Conservation (phyloP, 306 rosid genomes). For the Vigna reflexopilosa region DNA sequence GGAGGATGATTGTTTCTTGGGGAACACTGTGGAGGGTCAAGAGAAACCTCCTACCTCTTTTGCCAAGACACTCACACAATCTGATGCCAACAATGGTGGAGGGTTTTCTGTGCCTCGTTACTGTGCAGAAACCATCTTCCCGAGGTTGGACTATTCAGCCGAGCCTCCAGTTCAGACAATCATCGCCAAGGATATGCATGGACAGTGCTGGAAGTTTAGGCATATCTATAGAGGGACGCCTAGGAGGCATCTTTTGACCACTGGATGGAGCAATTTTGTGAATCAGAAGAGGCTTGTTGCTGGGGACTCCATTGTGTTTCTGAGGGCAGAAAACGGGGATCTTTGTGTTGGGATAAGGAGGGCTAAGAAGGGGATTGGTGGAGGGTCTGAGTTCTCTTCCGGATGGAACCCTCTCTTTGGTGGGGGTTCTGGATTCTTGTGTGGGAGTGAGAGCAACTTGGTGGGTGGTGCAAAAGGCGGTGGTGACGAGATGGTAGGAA, state of each 20-base stretch:
- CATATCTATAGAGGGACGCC: constrained; percentile 99
- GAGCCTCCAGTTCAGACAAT: constrained; percentile 93
- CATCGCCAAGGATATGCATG: constrained; percentile 88
- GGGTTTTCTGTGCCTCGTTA: constrained; percentile 98
- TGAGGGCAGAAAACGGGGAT: constrained; percentile 87
- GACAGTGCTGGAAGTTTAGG: constrained; percentile 92
- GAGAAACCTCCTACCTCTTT: constrained; percentile 80
- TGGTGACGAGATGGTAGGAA: constrained; percentile 54
- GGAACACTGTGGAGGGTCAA: constrained; percentile 52
- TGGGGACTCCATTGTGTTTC: constrained; percentile 90
- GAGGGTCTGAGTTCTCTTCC: constrained; percentile 65
- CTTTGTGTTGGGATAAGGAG: constrained; percentile 95
- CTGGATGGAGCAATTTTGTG: constrained; percentile 98
- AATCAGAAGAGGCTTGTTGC: constrained; percentile 97
- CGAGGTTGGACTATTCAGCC: constrained; percentile 78
- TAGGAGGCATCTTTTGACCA: constrained; percentile 92
- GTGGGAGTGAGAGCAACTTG: constrained; percentile 47
- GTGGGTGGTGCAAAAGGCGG: constrained; percentile 42
- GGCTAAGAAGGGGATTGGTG: constrained; percentile 91
- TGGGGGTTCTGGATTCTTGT: constrained; percentile 47
- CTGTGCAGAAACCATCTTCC: constrained; percentile 95
- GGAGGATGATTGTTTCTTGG: constrained; percentile 60
- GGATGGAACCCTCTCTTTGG: constrained; percentile 73
- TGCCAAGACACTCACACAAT: constrained; percentile 94
- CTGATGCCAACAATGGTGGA: constrained; percentile 98